These are phyloP conservation scores for Datisca glomerata DNA, from an alignment of 306 rosid species.

Conservation along the genomic window DNA sequence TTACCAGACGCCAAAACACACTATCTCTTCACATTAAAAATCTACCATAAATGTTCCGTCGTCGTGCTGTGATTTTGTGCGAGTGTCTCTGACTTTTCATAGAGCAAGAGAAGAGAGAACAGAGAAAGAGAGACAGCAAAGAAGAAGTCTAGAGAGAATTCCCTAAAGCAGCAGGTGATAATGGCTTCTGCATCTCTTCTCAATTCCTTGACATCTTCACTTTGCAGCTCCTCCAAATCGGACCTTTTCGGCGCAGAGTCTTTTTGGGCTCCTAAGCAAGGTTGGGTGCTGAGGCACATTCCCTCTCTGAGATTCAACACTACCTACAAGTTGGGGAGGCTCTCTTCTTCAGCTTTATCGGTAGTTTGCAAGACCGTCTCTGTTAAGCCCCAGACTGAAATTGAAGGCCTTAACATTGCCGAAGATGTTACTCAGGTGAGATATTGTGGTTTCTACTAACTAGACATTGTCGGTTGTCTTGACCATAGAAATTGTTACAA, in stretches of 20 bases:
- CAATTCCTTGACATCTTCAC: constrained; percentile 33
- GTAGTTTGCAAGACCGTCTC: constrained; percentile 64
- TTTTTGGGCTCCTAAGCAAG: constrained; percentile 15
- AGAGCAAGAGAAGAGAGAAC: too few relatives aligned
- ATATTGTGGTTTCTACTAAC: too few relatives aligned
- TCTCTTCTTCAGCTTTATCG: constrained; percentile 18
- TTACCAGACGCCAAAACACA: too few relatives aligned
- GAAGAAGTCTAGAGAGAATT: too few relatives aligned
- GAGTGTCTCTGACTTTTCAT: too few relatives aligned
- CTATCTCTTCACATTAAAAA: too few relatives aligned
- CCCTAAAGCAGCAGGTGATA: constrained; percentile 2
- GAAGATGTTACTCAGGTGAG: constrained; percentile 64
- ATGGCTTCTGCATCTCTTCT: constrained; percentile 55
- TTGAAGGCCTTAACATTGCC: constrained; percentile 87
- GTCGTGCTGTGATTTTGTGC: too few relatives aligned
- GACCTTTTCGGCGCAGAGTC: constrained; percentile 10
- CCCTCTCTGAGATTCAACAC: constrained; percentile 12
- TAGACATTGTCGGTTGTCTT: too few relatives aligned
- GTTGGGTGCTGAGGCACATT: constrained; percentile 9
- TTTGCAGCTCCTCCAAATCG: constrained; percentile 24
- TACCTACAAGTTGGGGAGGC: not conserved
- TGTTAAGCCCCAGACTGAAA: constrained; percentile 33
- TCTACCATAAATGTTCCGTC: too few relatives aligned
- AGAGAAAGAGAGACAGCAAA: not conserved
- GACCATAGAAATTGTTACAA: too few relatives aligned